These are phyloP conservation scores for Alternaria panax DNA, from an alignment of 2,329 filamentous ascomycete genomes.

Conservation along the genomic window DNA sequence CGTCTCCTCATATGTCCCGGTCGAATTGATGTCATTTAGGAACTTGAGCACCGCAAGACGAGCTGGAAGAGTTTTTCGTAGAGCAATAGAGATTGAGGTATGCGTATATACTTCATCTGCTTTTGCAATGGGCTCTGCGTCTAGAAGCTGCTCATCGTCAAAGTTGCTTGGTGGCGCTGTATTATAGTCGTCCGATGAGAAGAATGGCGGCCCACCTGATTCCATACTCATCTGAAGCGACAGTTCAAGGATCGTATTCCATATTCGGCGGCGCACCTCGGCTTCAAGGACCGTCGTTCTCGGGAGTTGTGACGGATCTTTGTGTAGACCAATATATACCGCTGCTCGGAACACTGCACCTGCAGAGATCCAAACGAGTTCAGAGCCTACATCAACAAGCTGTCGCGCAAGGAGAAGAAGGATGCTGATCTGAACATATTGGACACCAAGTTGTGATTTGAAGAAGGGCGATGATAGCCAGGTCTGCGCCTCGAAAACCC, in stretches of 20 bases:
- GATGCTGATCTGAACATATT: slow-evolving; percentile 58
- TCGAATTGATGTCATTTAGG: slow-evolving; percentile 35
- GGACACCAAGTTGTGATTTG: slow-evolving; percentile 61
- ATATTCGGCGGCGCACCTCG: slow-evolving; percentile 44
- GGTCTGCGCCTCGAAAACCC: slow-evolving; percentile 65
- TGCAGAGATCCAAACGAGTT: slow-evolving; percentile 49
- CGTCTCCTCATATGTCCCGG: slow-evolving; percentile 38
- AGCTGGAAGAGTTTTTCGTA: slow-evolving; percentile 48
- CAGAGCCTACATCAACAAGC: slow-evolving; percentile 43
- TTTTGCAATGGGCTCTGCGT: slow-evolving; percentile 34
- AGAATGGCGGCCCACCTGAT: slow-evolving; percentile 46
- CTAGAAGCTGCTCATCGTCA: slow-evolving; percentile 51
- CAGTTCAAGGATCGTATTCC: slow-evolving; percentile 49
- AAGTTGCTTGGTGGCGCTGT: slow-evolving; percentile 50
- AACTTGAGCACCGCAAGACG: slow-evolving; percentile 48
- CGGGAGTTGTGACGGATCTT: slow-evolving; percentile 48
- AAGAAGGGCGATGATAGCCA: slow-evolving; percentile 63
- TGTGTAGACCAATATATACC: slow-evolving; percentile 52
- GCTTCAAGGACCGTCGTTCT: slow-evolving; percentile 27
- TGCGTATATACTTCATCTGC: slow-evolving; percentile 44
- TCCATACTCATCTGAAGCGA: slow-evolving; percentile 48
- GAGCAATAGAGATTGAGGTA: slow-evolving; percentile 45
- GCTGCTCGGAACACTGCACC: slow-evolving; percentile 51
- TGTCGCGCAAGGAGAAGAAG: slow-evolving; percentile 52
- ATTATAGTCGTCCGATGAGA: slow-evolving; percentile 48